Conservation (phyloP, 306 rosid species). For the Cucurbita argyrosperma region DNA sequence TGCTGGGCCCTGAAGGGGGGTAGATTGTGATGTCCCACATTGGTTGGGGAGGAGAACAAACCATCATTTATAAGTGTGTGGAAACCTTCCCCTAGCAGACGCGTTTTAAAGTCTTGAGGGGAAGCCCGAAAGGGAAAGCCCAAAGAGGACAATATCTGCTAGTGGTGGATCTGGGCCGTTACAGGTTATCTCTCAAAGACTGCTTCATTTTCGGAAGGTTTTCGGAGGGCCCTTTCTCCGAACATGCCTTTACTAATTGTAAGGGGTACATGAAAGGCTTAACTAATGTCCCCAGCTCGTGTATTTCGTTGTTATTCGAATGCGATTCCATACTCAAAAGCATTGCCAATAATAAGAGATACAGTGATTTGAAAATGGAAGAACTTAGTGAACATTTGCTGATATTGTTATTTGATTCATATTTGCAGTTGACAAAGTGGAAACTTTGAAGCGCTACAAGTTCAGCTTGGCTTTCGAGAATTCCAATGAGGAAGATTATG, state of each 20-base stretch:
- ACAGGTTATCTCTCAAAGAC: no score
- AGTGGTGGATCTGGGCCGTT: no score
- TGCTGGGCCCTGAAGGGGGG: no score
- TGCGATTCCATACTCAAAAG: not conserved
- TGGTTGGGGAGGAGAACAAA: no score
- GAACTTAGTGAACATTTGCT: not conserved
- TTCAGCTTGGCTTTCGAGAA: slow-evolving; percentile 98
- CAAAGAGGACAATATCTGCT: no score
- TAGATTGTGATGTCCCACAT: no score
- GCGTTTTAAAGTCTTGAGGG: no score
- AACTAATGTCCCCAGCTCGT: not conserved
- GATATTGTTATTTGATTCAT: not conserved
- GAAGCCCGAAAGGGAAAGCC: no score
- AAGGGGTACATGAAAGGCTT: not conserved
- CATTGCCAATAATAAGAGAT: not conserved
- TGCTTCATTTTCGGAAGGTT: no score
- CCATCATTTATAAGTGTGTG: no score
- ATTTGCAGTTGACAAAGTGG: slow-evolving; percentile 69
- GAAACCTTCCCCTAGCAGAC: no score
- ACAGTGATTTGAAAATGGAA: not conserved
- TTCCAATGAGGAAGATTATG: slow-evolving; percentile 97
- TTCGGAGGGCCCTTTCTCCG: no score
- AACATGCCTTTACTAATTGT: not conserved
- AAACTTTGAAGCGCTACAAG: slow-evolving; percentile 69
- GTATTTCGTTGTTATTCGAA: not conserved